These are phyloP conservation scores for Aspergillus ellipticus DNA, from an alignment of 495 filamentous ascomycete genomes.

Conservation along the genomic window DNA sequence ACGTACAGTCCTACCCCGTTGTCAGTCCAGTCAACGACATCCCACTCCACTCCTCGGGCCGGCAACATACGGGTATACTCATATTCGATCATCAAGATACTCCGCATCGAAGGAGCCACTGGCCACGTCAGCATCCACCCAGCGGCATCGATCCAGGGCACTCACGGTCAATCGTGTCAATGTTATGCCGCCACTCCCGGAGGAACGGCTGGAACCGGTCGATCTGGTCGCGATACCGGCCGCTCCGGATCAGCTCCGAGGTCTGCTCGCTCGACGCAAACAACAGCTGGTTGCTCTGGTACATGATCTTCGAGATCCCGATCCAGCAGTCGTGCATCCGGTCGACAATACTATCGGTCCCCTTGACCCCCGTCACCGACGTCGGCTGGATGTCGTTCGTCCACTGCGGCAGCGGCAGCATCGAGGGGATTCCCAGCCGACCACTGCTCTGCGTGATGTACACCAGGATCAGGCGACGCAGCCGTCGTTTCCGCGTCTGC, in stretches of 20 bases:
- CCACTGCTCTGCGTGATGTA: slow-evolving; percentile 90
- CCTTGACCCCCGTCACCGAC: slow-evolving; percentile 22
- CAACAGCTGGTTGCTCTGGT: slow-evolving; percentile 75
- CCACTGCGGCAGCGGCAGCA: slow-evolving; percentile 66
- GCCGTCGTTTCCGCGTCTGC: slow-evolving; percentile 70
- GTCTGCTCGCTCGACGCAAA: slow-evolving; percentile 84
- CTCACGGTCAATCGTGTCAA: slow-evolving; percentile 59
- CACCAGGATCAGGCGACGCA: slow-evolving; percentile 80
- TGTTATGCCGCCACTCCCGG: slow-evolving; percentile 67
- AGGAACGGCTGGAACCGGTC: slow-evolving; percentile 76
- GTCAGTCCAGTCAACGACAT: slow-evolving; percentile 10
- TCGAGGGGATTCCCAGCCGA: slow-evolving; percentile 88
- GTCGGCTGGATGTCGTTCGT: slow-evolving; percentile 48
- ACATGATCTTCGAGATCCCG: slow-evolving; percentile 84
- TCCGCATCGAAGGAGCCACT: slow-evolving; percentile 73
- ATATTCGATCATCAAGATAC: slow-evolving; percentile 86
- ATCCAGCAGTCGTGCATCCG: slow-evolving; percentile 87
- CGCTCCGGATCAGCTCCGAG: slow-evolving; percentile 77
- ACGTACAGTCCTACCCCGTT: slow-evolving; percentile 59
- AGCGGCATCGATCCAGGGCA: slow-evolving; percentile 2
- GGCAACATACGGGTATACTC: slow-evolving; percentile 67
- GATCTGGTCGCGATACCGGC: slow-evolving; percentile 74
- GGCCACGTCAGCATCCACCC: slow-evolving; percentile 2
- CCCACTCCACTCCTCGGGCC: too few relatives aligned
- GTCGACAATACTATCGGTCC: slow-evolving; percentile 35